These are phyloP conservation scores for Coniochaeta sp. DNA, from an alignment of 2,329 filamentous ascomycete genomes.

Conservation along the genomic window DNA sequence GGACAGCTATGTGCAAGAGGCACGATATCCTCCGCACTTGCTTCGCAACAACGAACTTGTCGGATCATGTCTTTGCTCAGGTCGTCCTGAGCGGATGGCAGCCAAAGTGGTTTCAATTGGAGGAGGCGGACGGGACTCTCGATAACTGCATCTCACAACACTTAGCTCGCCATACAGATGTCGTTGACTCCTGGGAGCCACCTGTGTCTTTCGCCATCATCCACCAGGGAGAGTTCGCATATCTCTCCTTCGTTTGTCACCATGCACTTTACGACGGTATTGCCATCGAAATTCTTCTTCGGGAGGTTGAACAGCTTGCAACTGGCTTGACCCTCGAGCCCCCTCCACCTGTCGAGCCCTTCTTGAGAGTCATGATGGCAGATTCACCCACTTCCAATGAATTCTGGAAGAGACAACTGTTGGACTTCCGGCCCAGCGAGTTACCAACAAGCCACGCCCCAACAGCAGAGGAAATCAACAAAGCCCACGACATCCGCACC, in stretches of 20 bases:
- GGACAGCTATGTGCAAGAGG: slow-evolving; percentile 54
- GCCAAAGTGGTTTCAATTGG: slow-evolving; percentile 32
- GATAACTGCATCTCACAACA: slow-evolving; percentile 32
- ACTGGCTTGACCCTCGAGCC: slow-evolving; percentile 35
- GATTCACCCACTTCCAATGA: slow-evolving; percentile 40
- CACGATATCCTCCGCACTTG: slow-evolving; percentile 74
- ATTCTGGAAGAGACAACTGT: slow-evolving; percentile 61
- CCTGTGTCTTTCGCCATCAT: slow-evolving; percentile 40
- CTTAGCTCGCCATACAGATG: slow-evolving; percentile 26
- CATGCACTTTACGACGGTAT: slow-evolving; percentile 85
- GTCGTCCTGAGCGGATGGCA: slow-evolving; percentile 50
- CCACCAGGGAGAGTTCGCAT: slow-evolving; percentile 18
- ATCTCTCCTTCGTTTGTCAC: slow-evolving; percentile 53
- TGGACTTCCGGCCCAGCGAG: slow-evolving; percentile 32
- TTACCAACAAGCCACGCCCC: not conserved
- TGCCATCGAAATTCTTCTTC: slow-evolving; percentile 62
- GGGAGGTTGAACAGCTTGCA: slow-evolving; percentile 61
- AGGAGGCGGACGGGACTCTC: slow-evolving; percentile 20
- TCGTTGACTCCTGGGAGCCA: slow-evolving; percentile 36
- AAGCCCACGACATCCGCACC: slow-evolving; percentile 9
- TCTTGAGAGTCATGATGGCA: slow-evolving; percentile 52
- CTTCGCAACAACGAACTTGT: slow-evolving; percentile 60
- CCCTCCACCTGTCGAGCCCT: slow-evolving; percentile 51
- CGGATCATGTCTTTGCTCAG: slow-evolving; percentile 61
- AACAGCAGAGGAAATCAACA: not conserved